A percentile compares a stretch with the other conserved stretches of the same genome.
These are phyloP conservation scores for Melaleuca alternifolia DNA, from an alignment of 345 rosid species.

Conservation along the genomic window DNA sequence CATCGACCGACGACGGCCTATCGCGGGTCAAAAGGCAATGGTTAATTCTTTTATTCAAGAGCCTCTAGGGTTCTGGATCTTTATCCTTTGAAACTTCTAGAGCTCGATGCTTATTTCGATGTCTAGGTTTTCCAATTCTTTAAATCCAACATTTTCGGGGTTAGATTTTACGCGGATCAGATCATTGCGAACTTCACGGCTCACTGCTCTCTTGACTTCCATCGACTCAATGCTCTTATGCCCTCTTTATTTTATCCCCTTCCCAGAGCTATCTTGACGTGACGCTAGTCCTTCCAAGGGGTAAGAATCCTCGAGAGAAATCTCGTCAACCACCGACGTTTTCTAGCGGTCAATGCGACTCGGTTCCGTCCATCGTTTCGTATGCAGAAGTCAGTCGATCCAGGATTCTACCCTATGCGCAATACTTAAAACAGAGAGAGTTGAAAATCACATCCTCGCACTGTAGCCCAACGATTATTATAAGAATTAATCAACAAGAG, in stretches of 20 bases:
- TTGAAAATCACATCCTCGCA: neutral
- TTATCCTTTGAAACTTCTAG: neutral
- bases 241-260: neutral
- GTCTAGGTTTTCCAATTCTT: neutral
- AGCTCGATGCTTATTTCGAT: too few species aligned
- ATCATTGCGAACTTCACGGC: neutral
- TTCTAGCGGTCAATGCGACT: neutral
- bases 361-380: neutral
- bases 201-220: neutral
- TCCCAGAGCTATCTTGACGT: neutral
- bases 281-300: neutral
- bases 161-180: neutral
- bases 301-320: neutral
- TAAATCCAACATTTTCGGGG: neutral
- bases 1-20: neutral
- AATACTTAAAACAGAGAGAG: neutral
- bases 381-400: neutral
- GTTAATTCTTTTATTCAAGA: neutral
- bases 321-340: neutral
- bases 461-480: neutral
- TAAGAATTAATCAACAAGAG: neutral
- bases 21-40: neutral
- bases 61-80: neutral
- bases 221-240: neutral
- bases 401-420: neutral